Conservation (phyloP, 139 green algal genomes). For the Bryopsis sp. region DNA sequence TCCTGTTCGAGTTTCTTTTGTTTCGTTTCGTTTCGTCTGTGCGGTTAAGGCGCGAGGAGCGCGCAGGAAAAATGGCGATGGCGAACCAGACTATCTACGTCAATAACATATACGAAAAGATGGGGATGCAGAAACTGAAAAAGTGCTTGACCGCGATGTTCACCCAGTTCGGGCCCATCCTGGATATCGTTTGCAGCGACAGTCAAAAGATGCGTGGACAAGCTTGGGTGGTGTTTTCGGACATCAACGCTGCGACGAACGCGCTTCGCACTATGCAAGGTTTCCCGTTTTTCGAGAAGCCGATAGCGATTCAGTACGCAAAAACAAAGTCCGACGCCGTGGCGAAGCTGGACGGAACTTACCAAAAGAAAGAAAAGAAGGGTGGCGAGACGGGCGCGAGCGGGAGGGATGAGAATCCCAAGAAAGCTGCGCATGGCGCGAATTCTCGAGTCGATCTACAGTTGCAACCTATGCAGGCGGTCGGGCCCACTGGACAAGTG, state of each 20-base stretch:
- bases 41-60: too few species aligned
- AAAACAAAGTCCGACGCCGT: slow-evolving; percentile 85
- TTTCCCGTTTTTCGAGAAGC: slow-evolving; percentile 98
- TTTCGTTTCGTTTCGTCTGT: too few species aligned
- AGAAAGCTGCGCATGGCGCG: too few species aligned
- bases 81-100: slow-evolving; percentile 91
- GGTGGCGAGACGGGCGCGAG: too few species aligned
- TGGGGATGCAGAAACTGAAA: slow-evolving; percentile 88
- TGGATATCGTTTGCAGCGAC: slow-evolving; percentile 84
- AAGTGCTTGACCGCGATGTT: slow-evolving; percentile 92
- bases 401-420: too few species aligned
- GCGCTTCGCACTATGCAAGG: slow-evolving; percentile 85
- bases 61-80: too few species aligned
- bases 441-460: too few species aligned
- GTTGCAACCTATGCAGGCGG: too few species aligned
- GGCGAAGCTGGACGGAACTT: slow-evolving; percentile 72
- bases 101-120: slow-evolving; percentile 91
- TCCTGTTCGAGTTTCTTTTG: too few species aligned
- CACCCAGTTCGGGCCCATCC: slow-evolving; percentile 88
- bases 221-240: slow-evolving; percentile 92
- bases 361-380: too few species aligned
- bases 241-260: slow-evolving; percentile 64
- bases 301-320: slow-evolving; percentile 79
- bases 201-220: slow-evolving; percentile 84
- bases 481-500: too few species aligned